Evolutionary conservation across 371 early-diverging fungal genomes (phyloP), one percentile per base, ranked within the genome.

Genomic region (Apophysomyces trapeziformis): DNA sequence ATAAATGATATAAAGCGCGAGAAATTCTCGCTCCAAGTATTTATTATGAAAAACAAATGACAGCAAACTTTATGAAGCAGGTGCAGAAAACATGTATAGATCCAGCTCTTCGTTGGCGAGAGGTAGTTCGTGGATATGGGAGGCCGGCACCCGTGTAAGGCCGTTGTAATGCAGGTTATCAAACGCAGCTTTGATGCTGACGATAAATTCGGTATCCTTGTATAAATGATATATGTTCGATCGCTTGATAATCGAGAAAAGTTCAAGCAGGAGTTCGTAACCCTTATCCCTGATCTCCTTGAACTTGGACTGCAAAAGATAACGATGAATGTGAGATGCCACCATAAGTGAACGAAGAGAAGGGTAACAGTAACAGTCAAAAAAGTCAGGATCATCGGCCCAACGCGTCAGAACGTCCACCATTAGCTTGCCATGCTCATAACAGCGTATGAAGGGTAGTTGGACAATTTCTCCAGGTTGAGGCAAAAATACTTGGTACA

Each of bases 311-410:
- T 59, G 58, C 9, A 71, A 47, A 21, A 71, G 64, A 47, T 71
- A 71, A 0, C 67, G 67, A 47, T 71, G 71, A 46, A 71, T 56
- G 38, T 71, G 71, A 5, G 67, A 71, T 14, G 71, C 65, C n/a
- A 71, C 65, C 35, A 71, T 39, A 18, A 71, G 37, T 7, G 71
- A 64, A 7, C 65, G 64, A 18, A 71, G 61, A 1, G 71, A 67
- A 12, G 71, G 71, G 38, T 71, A 71, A 46, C 71, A 71, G 58
- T 71, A 71, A 35, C 71, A 71, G 63, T 71, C 71, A 36, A 71
- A 71, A 41, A 67, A 71, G 32, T 71, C 71, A 6, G 67, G 71
- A 44, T 71, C 71, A 32, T 71, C 67, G 1, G 71, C 67, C 71
- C 71, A 71, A 7, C 61, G 54, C 21, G 67, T 59, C 57, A 71